Evolutionary conservation across 208 protist genomes (phyloP).

Genomic region (Crithidia bombi): DNA sequence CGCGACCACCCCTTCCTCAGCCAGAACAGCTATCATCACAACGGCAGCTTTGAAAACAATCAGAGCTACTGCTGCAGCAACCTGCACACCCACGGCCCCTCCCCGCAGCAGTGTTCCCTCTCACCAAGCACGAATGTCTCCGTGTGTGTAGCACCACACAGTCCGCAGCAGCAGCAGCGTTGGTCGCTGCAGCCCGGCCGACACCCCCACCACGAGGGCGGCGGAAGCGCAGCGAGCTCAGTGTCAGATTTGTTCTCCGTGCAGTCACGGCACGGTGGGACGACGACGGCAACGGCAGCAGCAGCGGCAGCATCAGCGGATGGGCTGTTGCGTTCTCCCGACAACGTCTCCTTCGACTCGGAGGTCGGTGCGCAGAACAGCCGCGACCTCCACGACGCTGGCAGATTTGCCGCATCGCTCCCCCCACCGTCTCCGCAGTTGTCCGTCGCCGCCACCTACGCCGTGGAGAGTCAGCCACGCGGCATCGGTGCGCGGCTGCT

Average conservation of each 20-base stretch:
- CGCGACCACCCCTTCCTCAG: background rate
- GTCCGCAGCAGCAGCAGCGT: background rate
- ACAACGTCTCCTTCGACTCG: conserved; percentile 12
- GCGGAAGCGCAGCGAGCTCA: background rate
- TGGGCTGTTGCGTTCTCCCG: background rate
- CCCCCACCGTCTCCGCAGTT: background rate
- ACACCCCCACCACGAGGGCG: background rate
- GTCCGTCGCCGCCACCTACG: background rate
- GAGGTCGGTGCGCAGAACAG: background rate
- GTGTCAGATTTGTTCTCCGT: background rate
- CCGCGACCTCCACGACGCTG: background rate
- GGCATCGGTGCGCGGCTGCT: background rate
- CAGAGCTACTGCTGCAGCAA: background rate
- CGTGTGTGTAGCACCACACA: background rate
- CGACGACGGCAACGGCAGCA: background rate
- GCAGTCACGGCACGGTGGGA: background rate
- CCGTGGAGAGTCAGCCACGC: background rate
- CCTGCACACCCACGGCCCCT: background rate
- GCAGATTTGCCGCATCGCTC: too few relatives aligned
- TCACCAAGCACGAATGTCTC: conserved; percentile 7
- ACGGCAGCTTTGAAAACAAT: background rate
- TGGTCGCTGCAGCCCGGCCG: background rate
- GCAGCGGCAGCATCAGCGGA: too few relatives aligned
- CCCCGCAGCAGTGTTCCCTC: background rate
- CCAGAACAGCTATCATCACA: background rate